Evolutionary conservation across 441 rosid species (phyloP).

Genomic region (Codiaeum variegatum): DNA sequence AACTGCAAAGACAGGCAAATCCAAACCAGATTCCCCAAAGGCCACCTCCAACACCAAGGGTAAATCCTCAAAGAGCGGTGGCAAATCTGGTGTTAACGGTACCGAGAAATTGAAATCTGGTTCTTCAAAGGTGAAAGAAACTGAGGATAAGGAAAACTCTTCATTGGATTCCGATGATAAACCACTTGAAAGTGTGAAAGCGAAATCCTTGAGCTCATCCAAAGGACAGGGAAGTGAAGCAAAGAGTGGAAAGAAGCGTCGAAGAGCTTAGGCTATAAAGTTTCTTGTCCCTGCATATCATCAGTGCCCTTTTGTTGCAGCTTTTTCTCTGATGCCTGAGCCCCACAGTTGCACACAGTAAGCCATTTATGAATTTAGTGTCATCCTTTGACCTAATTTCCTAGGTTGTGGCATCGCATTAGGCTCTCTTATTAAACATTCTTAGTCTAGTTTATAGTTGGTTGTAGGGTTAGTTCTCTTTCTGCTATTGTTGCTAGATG

Average conservation of each 20-base stretch:
- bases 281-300: constrained; percentile 1
- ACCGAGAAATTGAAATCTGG: constrained; percentile 51
- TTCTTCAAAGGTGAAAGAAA: constrained; percentile 53
- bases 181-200: constrained; percentile 38
- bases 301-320: constrained; percentile 9
- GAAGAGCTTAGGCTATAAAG: constrained; percentile 32
- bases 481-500: constrained; percentile 18
- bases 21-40: constrained; percentile 51
- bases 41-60: constrained; percentile 34
- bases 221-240: constrained; percentile 51
- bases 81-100: constrained; percentile 39
- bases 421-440: constrained; percentile 12
- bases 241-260: constrained; percentile 64
- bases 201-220: constrained; percentile 38
- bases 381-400: constrained; percentile 1
- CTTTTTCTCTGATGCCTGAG: background rate
- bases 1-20: constrained; percentile 36
- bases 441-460: constrained; percentile 27
- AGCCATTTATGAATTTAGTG: constrained; percentile 25
- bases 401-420: constrained; percentile 12
- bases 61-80: constrained; percentile 37
- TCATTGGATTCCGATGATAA: too few relatives aligned
- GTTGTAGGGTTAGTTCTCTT: constrained; percentile 27
- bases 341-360: constrained; percentile 24
- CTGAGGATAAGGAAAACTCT: constrained; percentile 42